Evolutionary conservation across 495 filamentous ascomycete species (phyloP).

Genomic region (Daldinia loculata): DNA sequence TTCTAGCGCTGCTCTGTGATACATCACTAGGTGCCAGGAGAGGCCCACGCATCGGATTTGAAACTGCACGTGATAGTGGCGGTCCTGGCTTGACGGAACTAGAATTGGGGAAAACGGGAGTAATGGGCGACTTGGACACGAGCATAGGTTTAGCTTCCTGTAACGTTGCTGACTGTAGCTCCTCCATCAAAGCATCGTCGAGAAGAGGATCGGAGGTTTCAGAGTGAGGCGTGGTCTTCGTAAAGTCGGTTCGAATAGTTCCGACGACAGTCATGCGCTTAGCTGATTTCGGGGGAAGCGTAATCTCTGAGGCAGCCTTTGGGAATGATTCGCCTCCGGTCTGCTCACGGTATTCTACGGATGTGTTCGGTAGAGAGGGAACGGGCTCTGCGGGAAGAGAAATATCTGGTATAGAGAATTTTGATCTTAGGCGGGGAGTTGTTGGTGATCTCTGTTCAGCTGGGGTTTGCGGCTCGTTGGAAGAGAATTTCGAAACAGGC

Average conservation of each 20-base stretch:
- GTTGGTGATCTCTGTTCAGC: constrained; percentile 23
- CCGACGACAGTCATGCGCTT: constrained; percentile 62
- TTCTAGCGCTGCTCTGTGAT: constrained; percentile 51
- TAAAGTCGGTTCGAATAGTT: constrained; percentile 62
- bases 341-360: constrained; percentile 9
- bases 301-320: constrained; percentile 28
- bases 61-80: constrained; percentile 53
- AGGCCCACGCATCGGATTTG: constrained; percentile 57
- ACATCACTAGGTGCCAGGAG: constrained; percentile 53
- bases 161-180: constrained; percentile 81
- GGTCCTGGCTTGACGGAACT: constrained; percentile 47
- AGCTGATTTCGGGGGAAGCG: constrained; percentile 42
- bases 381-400: constrained; percentile 31
- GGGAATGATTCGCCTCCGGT: constrained; percentile 11
- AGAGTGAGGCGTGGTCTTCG: constrained; percentile 62
- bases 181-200: constrained; percentile 89
- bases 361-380: constrained; percentile 17
- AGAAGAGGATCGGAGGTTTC: constrained; percentile 69
- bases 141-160: constrained; percentile 85
- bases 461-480: constrained; percentile 26
- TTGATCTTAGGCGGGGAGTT: constrained; percentile 56
- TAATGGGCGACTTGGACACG: constrained; percentile 86
- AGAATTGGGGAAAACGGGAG: constrained; percentile 64
- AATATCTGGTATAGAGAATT: constrained; percentile 58
- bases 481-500: constrained; percentile 47